Evolutionary conservation across 2,329 filamentous ascomycete genomes (phyloP).

Genomic region (Hypoxylon sp.): DNA sequence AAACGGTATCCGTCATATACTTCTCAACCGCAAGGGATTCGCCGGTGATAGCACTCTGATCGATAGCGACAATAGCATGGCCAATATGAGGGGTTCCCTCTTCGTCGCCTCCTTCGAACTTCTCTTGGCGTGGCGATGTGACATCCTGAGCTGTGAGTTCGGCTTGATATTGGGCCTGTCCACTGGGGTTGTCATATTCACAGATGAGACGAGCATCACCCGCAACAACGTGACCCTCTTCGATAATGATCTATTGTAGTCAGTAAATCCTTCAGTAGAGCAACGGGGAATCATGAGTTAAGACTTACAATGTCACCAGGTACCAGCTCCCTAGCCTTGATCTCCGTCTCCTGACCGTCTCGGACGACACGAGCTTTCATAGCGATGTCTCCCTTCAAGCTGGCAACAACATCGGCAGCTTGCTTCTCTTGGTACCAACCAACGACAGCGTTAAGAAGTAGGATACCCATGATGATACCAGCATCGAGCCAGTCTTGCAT

Average conservation of each 20-base stretch:
- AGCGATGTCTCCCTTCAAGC: slow-evolving; percentile 79
- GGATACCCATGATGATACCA: slow-evolving; percentile 79
- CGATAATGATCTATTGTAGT: slow-evolving; percentile 67
- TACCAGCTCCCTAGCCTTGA: slow-evolving; percentile 77
- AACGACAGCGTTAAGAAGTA: slow-evolving; percentile 76
- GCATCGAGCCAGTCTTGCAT: slow-evolving; percentile 79
- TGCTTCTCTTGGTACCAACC: slow-evolving; percentile 85
- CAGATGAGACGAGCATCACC: slow-evolving; percentile 77
- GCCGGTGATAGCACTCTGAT: slow-evolving; percentile 81
- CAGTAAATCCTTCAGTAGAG: slow-evolving; percentile 5
- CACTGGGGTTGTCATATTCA: slow-evolving; percentile 74
- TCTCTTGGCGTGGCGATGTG: slow-evolving; percentile 65
- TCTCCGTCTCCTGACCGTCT: slow-evolving; percentile 73
- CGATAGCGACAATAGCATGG: slow-evolving; percentile 73
- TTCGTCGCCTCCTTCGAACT: slow-evolving; percentile 69
- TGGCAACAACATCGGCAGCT: slow-evolving; percentile 78
- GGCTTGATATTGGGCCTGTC: slow-evolving; percentile 74
- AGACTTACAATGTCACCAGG: slow-evolving; percentile 75
- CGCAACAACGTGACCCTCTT: slow-evolving; percentile 75
- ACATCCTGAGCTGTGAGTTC: slow-evolving; percentile 69
- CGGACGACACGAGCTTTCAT: slow-evolving; percentile 76
- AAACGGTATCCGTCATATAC: slow-evolving; percentile 77
- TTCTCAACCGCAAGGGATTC: slow-evolving; percentile 79
- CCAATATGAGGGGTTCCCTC: slow-evolving; percentile 69
- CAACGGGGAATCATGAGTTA: not conserved